These are phyloP conservation scores for Globisporangium perplexum DNA, from an alignment of 352 stramenopile genomes.

Conservation along the genomic window DNA sequence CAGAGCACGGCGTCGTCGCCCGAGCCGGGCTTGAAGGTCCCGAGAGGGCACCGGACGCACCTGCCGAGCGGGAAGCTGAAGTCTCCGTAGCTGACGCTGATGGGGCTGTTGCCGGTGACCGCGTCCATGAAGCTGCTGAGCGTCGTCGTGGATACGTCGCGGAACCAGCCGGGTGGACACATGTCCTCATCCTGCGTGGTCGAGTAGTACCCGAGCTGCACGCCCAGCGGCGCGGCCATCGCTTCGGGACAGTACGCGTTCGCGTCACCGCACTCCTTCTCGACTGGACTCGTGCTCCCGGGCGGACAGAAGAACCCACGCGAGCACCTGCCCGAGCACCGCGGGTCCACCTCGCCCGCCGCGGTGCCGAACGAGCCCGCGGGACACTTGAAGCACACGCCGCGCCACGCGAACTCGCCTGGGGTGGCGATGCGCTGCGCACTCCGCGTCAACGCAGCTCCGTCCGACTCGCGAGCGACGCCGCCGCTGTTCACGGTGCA, in stretches of 20 bases:
- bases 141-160: constrained; percentile 19
- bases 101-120: constrained; percentile 31
- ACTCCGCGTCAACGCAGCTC: constrained; percentile 14
- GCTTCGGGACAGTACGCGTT: constrained; percentile 40
- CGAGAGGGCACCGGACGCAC: constrained; percentile 54
- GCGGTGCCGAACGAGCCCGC: constrained; percentile 44
- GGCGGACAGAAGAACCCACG: constrained; percentile 64
- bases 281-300: constrained; percentile 33
- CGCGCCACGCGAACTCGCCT: constrained; percentile 56
- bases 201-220: constrained; percentile 42
- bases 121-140: constrained; percentile 31
- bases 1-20: constrained; percentile 52
- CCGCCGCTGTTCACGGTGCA: constrained; percentile 19
- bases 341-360: constrained; percentile 29
- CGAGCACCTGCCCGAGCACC: constrained; percentile 54
- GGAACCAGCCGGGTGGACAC: constrained; percentile 34
- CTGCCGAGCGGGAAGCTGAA: constrained; percentile 38
- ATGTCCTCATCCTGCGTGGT: constrained; percentile 21
- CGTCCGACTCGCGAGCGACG: not conserved
- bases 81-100: constrained; percentile 61
- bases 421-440: constrained; percentile 25
- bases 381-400: constrained; percentile 58
- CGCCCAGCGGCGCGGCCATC: constrained; percentile 19
- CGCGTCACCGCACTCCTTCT: constrained; percentile 44
- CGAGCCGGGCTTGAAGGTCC: constrained; percentile 58